Base-by-base conservation (phyloP, 441 rosid species). In the Gossypium schwendimanii region DNA sequence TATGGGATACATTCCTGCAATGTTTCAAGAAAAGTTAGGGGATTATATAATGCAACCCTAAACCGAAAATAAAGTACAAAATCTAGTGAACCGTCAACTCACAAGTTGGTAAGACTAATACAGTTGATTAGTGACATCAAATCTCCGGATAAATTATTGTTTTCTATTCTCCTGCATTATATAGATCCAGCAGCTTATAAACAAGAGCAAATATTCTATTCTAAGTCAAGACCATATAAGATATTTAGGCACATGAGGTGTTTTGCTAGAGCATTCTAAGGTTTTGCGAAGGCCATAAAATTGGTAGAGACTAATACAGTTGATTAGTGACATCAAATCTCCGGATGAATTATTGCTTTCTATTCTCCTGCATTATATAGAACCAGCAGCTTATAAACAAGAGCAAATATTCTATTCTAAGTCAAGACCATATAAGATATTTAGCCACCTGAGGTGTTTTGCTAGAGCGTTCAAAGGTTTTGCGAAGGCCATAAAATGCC, bases 271-370 rank as follows among this genome's bases (percentile, higher is more conserved):
- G 65, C 23, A n/a, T 31, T 61, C 12, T 31, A 15, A n/a, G 33
- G 18, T 61, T 61, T 61, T n/a, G 45, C 6, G 3, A 61, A 33
- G 12, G 23, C 23, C 23, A 21, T 21, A 21, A 21, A 21, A 21
- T 21, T 21, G 23, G 23, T 21, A 21, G 18, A 94, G 89, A 79
- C 97, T 88, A 21, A 81, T 85, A 80, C 97, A 90, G 77, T 86
- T 88, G 82, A 85, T 60, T 72, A 94, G 84, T 15, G 92, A 77
- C 69, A 77, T 78, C 41, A 92, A 83, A 72, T 86, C 86, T 18
- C 98, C 98, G 0, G 97, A 87, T 63, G 92, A 81, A 78, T 86
- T 89, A 71, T 94, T 94, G 67, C 86, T 76, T 79, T 92, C 97
- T 67, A 92, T 81, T 68, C 86, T 86, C 88, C 97, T 92, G 79